These are phyloP conservation scores for Didymosphaeria variabile DNA, from an alignment of 2,329 filamentous ascomycete genomes.

Conservation along the genomic window DNA sequence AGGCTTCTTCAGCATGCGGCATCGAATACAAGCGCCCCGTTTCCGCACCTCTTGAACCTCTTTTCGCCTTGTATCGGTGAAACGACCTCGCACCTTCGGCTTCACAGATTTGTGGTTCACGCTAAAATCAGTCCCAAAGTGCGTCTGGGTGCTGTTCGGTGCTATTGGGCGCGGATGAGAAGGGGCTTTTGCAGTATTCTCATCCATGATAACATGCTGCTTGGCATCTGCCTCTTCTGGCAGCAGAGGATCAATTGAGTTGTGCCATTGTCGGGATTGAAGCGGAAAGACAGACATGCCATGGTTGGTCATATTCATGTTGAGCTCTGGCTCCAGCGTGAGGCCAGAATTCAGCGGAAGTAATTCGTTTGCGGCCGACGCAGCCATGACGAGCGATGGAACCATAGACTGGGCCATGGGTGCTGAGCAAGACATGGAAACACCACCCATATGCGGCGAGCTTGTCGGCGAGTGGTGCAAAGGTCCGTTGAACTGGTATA, in stretches of 20 bases:
- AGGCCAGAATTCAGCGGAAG: slow-evolving; percentile 46
- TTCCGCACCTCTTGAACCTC: slow-evolving; percentile 69
- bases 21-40: slow-evolving; percentile 68
- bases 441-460: slow-evolving; percentile 45
- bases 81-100: slow-evolving; percentile 64
- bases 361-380: slow-evolving; percentile 51
- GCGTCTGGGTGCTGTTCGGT: slow-evolving; percentile 41
- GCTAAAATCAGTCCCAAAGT: slow-evolving; percentile 52
- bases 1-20: slow-evolving; percentile 71
- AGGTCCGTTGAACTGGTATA: slow-evolving; percentile 50
- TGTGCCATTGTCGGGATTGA: slow-evolving; percentile 44
- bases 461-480: slow-evolving; percentile 47
- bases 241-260: slow-evolving; percentile 44
- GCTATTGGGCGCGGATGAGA: slow-evolving; percentile 49
- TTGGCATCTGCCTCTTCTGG: slow-evolving; percentile 43
- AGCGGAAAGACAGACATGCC: slow-evolving; percentile 47
- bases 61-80: slow-evolving; percentile 64
- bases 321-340: slow-evolving; percentile 48
- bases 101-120: slow-evolving; percentile 50
- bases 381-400: slow-evolving; percentile 51
- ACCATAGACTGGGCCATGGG: slow-evolving; percentile 46
- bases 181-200: slow-evolving; percentile 31
- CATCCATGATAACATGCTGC: slow-evolving; percentile 34
- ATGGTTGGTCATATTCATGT: slow-evolving; percentile 35
- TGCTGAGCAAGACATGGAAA: slow-evolving; percentile 38